Percentiles rank a stretch among this genome's conserved stretches.
phyloP scores from a whole-genome alignment of 257 asterid species.

The Euphrasia confusa region DNA sequence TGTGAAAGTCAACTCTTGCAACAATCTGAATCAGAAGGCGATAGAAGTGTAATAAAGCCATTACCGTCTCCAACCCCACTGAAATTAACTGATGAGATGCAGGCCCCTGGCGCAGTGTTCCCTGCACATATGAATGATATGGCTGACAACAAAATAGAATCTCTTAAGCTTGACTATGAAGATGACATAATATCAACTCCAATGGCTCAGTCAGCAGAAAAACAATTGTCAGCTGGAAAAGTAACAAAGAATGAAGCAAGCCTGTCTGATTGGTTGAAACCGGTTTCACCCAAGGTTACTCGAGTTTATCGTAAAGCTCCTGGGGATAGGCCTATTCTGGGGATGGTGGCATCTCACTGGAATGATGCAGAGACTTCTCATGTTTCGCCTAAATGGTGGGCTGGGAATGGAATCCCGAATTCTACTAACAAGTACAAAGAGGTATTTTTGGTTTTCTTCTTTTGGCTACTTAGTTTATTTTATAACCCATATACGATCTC shows the following conservation, averaged over 20 bases:
- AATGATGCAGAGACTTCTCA: slow-evolving; percentile 51
- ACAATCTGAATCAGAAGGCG: slow-evolving; percentile 29
- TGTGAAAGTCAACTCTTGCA: no score
- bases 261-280: slow-evolving; percentile 60
- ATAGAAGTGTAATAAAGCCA: slow-evolving; percentile 28
- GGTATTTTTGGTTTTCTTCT: slow-evolving; percentile 33
- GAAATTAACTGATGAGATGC: slow-evolving; percentile 78
- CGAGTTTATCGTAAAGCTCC: slow-evolving; percentile 33
- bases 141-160: slow-evolving; percentile 28
- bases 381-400: slow-evolving; percentile 76
- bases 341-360: slow-evolving; percentile 94
- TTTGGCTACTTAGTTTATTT: not conserved
- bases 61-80: slow-evolving; percentile 78
- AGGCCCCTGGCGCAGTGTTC: slow-evolving; percentile 87
- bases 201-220: slow-evolving; percentile 19
- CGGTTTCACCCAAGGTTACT: slow-evolving; percentile 31
- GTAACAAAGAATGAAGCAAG: slow-evolving; percentile 43
- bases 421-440: slow-evolving; percentile 93
- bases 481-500: not conserved
- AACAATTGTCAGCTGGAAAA: slow-evolving; percentile 31
- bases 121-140: slow-evolving; percentile 46
- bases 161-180: slow-evolving; percentile 27
- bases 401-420: slow-evolving; percentile 91
- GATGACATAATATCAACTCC: slow-evolving; percentile 26
- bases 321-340: slow-evolving; percentile 82